A percentile compares a stretch with the other conserved stretches of the same genome.
These are phyloP conservation scores for Taiozyma sp. DNA, from an alignment of 1,139 yeast species.

Conservation along the genomic window DNA sequence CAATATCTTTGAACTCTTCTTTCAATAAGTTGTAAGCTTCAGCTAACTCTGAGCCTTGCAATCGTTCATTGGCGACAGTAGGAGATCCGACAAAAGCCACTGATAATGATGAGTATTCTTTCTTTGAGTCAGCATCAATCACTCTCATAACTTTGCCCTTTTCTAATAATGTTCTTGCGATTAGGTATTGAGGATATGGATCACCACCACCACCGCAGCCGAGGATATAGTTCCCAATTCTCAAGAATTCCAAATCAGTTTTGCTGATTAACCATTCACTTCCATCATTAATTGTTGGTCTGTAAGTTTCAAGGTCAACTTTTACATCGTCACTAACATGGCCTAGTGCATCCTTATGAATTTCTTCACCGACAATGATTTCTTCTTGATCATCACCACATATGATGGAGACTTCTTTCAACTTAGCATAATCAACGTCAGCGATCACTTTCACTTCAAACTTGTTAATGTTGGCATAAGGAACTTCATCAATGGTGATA, in stretches of 20 bases:
- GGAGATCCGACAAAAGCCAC: conserved; percentile 45
- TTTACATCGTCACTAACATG: conserved; percentile 11
- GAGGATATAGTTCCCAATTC: conserved; percentile 40
- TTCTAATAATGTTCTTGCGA: conserved; percentile 30
- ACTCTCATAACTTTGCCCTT: conserved; percentile 33
- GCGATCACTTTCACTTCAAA: conserved; percentile 36
- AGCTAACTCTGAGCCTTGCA: conserved; percentile 29
- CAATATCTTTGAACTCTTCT: conserved; percentile 26
- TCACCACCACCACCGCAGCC: conserved; percentile 51
- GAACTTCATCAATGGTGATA: conserved; percentile 33
- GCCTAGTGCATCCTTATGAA: conserved; percentile 11
- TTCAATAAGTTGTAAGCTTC: conserved; percentile 17
- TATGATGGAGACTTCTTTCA: conserved; percentile 4
- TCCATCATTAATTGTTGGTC: conserved; percentile 30
- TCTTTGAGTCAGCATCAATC: conserved; percentile 31
- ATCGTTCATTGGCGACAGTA: conserved; percentile 39
- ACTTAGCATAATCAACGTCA: conserved; percentile 34
- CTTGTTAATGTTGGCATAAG: conserved; percentile 34
- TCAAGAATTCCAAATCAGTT: conserved; percentile 36
- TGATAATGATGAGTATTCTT: conserved; percentile 30
- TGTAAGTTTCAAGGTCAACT: conserved; percentile 27
- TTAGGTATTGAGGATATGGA: conserved; percentile 38
- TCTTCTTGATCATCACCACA: background rate
- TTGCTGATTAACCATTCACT: conserved; percentile 38
- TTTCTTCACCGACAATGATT: conserved; percentile 4